Percentiles rank a stretch among this genome's conserved stretches.
These are phyloP conservation scores for Casuarina cunninghamiana DNA, from an alignment of 306 rosid species.

Conservation along the genomic window DNA sequence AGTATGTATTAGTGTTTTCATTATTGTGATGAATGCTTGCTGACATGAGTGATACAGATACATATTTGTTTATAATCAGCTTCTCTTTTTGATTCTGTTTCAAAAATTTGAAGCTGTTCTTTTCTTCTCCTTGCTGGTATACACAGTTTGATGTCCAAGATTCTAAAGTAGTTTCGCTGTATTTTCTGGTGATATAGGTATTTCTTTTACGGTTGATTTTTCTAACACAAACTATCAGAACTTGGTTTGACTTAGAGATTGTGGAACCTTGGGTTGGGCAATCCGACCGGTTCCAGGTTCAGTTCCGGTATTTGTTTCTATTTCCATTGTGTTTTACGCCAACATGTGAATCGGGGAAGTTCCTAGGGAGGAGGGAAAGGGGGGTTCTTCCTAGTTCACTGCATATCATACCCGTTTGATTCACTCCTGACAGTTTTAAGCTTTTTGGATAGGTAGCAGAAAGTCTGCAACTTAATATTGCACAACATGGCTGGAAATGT, in stretches of 20 bases:
- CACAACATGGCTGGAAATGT: background rate
- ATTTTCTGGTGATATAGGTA: background rate
- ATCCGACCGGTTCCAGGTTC: background rate
- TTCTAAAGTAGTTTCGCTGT: background rate
- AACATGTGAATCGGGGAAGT: background rate
- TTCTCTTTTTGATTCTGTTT: slow-evolving; percentile 4
- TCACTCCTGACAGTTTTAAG: background rate
- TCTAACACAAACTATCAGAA: background rate
- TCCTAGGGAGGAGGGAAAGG: too few species aligned
- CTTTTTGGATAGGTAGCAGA: background rate
- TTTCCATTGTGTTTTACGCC: background rate
- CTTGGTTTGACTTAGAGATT: background rate
- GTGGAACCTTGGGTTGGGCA: background rate
- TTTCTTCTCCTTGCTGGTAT: background rate
- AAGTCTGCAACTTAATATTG: background rate
- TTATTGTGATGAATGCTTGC: slow-evolving; percentile 23
- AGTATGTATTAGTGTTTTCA: slow-evolving; percentile 49
- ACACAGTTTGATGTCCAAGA: background rate
- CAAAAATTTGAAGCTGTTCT: background rate
- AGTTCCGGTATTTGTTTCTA: background rate
- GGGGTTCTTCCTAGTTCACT: too few species aligned
- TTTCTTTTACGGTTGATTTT: background rate
- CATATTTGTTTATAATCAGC: slow-evolving; percentile 6
- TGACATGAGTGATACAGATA: slow-evolving; percentile 17
- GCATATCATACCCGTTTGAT: too few species aligned